Conservation (phyloP, 1,139 yeast species). For the Taphrina confusa region DNA sequence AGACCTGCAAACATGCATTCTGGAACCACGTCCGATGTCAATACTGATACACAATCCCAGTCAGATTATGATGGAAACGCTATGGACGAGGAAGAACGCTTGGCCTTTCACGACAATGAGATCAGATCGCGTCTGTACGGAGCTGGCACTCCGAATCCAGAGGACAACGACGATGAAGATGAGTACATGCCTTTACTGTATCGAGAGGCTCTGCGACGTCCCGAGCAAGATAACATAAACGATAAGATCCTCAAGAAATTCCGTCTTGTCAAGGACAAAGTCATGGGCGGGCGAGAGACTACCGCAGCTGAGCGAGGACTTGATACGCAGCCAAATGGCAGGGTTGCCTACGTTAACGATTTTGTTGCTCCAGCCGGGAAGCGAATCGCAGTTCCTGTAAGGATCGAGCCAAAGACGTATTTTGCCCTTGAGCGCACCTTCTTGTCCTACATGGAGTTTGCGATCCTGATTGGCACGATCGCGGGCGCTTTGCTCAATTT, state of each 20-base stretch:
- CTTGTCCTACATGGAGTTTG: conserved; percentile 93
- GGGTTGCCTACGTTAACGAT: conserved; percentile 32
- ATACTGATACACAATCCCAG: conserved; percentile 46
- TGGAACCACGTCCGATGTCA: conserved; percentile 47
- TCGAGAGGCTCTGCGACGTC: conserved; percentile 19
- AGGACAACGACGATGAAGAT: conserved; percentile 33
- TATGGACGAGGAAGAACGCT: conserved; percentile 45
- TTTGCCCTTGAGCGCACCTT: conserved; percentile 98
- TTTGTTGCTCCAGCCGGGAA: conserved; percentile 70
- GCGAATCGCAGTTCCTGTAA: conserved; percentile 91
- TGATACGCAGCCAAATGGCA: not conserved
- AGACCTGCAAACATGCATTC: conserved; percentile 52
- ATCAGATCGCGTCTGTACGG: conserved; percentile 20
- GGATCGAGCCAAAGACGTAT: conserved; percentile 97
- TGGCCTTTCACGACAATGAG: conserved; percentile 39
- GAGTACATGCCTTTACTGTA: conserved; percentile 29
- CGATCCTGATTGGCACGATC: conserved; percentile 88
- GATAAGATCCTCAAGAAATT: conserved; percentile 15
- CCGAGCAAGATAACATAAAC: conserved; percentile 25
- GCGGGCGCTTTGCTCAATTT: conserved; percentile 92
- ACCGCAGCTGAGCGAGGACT: conserved; percentile 26
- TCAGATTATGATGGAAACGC: conserved; percentile 50
- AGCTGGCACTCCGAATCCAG: conserved; percentile 12
- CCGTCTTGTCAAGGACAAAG: conserved; percentile 3
- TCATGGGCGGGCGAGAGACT: conserved; percentile 6